Evolutionary conservation across 2,329 filamentous ascomycete species (phyloP), one percentile per base, ranked within the genome.

Genomic region (Cladophialophora psammophila): DNA sequence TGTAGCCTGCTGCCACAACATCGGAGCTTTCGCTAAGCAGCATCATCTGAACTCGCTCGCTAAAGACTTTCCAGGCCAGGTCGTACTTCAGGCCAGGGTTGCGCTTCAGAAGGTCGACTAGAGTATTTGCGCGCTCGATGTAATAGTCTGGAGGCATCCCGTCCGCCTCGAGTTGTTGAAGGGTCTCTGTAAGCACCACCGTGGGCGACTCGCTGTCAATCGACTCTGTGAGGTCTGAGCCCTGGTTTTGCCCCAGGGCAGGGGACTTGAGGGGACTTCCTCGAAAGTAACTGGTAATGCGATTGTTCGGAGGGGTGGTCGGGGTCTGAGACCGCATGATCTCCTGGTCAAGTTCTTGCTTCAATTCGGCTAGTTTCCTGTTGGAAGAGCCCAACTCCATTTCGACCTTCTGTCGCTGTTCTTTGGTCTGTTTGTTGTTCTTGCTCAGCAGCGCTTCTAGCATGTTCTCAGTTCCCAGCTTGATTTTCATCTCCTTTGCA

Each of bases 401-500:
- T 81, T 99, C 92, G 34, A 94, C 91, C 73, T 87, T 86, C 68
- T 86, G 83, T 53, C 92, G 87, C 76, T 94, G 92, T 67, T 94
- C 94, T 77, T 94, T 96, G 70, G 91, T 91, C 78, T 98, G 94
- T 80, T 98, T 99, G 54, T 92, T 91, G 78, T 96, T 97, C 80
- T 99, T 99, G 53, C 89, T 87, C 78, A 97, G 93, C 71, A 99
- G 82, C 12, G 95, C 95, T 81, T 99, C 95, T 45, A 99, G 84
- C 87, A 99, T 90, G 77, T 99, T 99, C 83, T 99, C 95, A 65
- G 94, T 97, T 20, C 95, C 95, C 74, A 94, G 91, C 79, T 96
- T 97, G 77, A 99, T 98, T 84, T 98, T 98, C 81, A 94, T 90
- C 81, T 99, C 96, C 75, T 96, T 94, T 72, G 93, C 94, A 71